Percentiles rank a stretch among this genome's conserved stretches.
phyloP scores from a whole-genome alignment of 148 eudicot species.

The Talinum fruticosum region DNA sequence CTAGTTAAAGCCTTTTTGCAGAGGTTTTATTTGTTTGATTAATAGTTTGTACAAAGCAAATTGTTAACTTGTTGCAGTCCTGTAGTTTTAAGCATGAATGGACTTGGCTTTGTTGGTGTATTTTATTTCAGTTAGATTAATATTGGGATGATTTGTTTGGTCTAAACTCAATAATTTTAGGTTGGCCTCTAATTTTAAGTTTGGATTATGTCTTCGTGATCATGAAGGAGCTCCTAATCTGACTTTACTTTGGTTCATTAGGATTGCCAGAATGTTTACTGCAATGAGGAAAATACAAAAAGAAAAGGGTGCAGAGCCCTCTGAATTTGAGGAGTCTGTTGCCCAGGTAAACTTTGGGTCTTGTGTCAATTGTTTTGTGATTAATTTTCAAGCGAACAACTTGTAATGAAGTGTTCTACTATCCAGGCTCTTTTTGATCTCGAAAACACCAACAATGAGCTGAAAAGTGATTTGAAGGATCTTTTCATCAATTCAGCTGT shows the following conservation, averaged over 20 bases:
- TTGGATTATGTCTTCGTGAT: neutral
- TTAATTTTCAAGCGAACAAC: neutral
- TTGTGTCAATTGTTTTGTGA: neutral
- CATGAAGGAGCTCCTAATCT: neutral
- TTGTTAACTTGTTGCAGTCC: neutral
- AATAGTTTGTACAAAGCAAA: no score
- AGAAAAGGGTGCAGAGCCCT: slow-evolving; percentile 64
- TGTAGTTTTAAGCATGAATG: no score
- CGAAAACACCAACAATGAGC: slow-evolving; percentile 64
- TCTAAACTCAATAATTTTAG: neutral
- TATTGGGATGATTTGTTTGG: neutral
- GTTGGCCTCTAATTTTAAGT: neutral
- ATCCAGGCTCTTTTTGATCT: slow-evolving; percentile 75
- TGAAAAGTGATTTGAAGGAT: slow-evolving; percentile 74
- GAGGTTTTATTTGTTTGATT: no score
- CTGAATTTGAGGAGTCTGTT: slow-evolving; percentile 70
- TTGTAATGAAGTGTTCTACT: neutral
- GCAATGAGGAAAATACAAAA: slow-evolving; percentile 66
- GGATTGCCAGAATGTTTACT: slow-evolving; percentile 52
- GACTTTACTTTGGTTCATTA: neutral
- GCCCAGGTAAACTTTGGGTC: slow-evolving; percentile 46
- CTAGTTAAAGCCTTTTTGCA: no score
- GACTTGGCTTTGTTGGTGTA: no score
- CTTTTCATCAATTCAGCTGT: slow-evolving; percentile 69
- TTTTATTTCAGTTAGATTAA: no score